Percentiles rank a stretch among this genome's conserved stretches.
These are phyloP conservation scores for Beauveria brongniartii DNA, from an alignment of 2,329 filamentous ascomycete species.

Conservation along the genomic window DNA sequence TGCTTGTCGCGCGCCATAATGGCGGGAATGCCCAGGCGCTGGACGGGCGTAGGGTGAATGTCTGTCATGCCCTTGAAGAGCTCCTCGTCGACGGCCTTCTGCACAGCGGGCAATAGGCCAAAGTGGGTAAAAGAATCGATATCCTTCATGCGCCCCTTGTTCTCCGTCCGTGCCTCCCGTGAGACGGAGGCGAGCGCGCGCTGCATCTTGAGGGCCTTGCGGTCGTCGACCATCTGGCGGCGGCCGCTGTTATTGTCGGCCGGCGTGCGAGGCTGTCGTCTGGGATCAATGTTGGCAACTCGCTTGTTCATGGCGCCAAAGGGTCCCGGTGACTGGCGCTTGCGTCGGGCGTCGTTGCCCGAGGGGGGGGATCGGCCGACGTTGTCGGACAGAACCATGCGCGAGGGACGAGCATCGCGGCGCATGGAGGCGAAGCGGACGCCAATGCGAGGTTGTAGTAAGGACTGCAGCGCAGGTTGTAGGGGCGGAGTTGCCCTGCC, in stretches of 20 bases:
- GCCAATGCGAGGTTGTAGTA: background rate
- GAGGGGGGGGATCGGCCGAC: slow-evolving; percentile 35
- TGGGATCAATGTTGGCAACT: slow-evolving; percentile 31
- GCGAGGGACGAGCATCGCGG: slow-evolving; percentile 25
- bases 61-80: slow-evolving; percentile 68
- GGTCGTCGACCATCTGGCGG: slow-evolving; percentile 30
- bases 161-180: slow-evolving; percentile 51
- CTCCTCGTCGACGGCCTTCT: slow-evolving; percentile 63
- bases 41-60: slow-evolving; percentile 77
- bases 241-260: slow-evolving; percentile 20
- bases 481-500: background rate
- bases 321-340: slow-evolving; percentile 36
- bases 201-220: slow-evolving; percentile 92
- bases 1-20: slow-evolving; percentile 42
- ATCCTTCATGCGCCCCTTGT: slow-evolving; percentile 35
- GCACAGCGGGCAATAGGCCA: slow-evolving; percentile 61
- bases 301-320: slow-evolving; percentile 51
- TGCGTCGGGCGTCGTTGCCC: slow-evolving; percentile 26
- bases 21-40: slow-evolving; percentile 78
- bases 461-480: background rate
- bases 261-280: slow-evolving; percentile 14
- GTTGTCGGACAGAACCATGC: slow-evolving; percentile 50
- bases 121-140: slow-evolving; percentile 74
- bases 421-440: slow-evolving; percentile 4
- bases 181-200: slow-evolving; percentile 66